Conservation (phyloP, 768 basidiomycete species). For the Termitomyces sp. region DNA sequence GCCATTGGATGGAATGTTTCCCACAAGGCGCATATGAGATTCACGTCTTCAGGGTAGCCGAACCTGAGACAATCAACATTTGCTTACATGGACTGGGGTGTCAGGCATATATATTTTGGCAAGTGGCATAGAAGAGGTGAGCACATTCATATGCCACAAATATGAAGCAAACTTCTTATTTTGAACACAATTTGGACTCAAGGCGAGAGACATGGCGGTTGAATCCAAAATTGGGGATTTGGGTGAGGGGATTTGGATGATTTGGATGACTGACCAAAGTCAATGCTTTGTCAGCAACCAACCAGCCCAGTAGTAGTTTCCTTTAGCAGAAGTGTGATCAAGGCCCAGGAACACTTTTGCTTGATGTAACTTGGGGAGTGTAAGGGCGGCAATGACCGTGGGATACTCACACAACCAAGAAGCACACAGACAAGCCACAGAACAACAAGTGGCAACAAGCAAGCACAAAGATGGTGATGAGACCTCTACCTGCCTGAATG, state of each 20-base stretch:
- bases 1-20: background rate
- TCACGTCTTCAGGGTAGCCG: background rate
- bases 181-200: background rate
- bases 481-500: too few species aligned
- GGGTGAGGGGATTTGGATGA: too few species aligned
- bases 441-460: too few species aligned
- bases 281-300: background rate
- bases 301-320: background rate
- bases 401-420: too few species aligned
- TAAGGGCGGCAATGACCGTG: too few species aligned
- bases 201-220: background rate
- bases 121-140: background rate
- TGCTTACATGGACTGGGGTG: background rate
- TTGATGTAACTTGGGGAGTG: too few species aligned
- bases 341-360: too few species aligned
- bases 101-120: background rate
- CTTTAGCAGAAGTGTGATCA: background rate
- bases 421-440: too few species aligned
- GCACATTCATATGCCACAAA: background rate
- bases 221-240: too few species aligned
- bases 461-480: too few species aligned
- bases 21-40: background rate
- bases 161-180: background rate
- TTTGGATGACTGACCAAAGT: too few species aligned
- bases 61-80: background rate